These are phyloP conservation scores for Candida pini DNA, from an alignment of 805 yeast species.

Conservation along the genomic window DNA sequence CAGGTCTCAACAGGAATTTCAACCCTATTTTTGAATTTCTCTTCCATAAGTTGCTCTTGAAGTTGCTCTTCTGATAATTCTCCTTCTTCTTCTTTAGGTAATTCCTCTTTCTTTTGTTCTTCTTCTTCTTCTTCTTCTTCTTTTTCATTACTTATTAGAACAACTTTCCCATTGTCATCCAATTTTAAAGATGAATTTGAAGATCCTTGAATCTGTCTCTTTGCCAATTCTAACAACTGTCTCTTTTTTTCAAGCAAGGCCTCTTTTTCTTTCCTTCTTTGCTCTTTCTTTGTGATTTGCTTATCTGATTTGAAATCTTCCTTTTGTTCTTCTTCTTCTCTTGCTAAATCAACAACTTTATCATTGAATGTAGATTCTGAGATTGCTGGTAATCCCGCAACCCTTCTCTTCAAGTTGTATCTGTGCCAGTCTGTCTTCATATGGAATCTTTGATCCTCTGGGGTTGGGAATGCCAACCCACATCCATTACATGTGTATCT, in stretches of 20 bases:
- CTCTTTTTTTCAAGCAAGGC: slow-evolving; percentile 43
- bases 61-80: slow-evolving; percentile 36
- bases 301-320: slow-evolving; percentile 20
- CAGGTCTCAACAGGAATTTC: slow-evolving; percentile 46
- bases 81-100: slow-evolving; percentile 19
- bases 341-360: slow-evolving; percentile 21
- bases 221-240: slow-evolving; percentile 42
- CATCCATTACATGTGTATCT: slow-evolving; percentile 80
- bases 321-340: slow-evolving; percentile 18
- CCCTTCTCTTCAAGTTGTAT: slow-evolving; percentile 89
- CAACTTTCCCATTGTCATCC: slow-evolving; percentile 23
- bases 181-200: slow-evolving; percentile 22
- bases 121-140: slow-evolving; percentile 9
- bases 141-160: slow-evolving; percentile 8
- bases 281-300: slow-evolving; percentile 43
- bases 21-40: slow-evolving; percentile 39
- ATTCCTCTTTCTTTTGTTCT: slow-evolving; percentile 2
- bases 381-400: slow-evolving; percentile 75
- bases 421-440: slow-evolving; percentile 99
- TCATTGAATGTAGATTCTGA: slow-evolving; percentile 23
- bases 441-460: slow-evolving; percentile 85
- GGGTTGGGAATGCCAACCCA: slow-evolving; percentile 67
- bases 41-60: slow-evolving; percentile 37
- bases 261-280: slow-evolving; percentile 44
- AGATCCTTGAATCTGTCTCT: slow-evolving; percentile 33